Percentiles rank a stretch among this genome's conserved stretches.
These are phyloP conservation scores for Heritiera littoralis DNA, from an alignment of 345 rosid genomes.

Conservation along the genomic window DNA sequence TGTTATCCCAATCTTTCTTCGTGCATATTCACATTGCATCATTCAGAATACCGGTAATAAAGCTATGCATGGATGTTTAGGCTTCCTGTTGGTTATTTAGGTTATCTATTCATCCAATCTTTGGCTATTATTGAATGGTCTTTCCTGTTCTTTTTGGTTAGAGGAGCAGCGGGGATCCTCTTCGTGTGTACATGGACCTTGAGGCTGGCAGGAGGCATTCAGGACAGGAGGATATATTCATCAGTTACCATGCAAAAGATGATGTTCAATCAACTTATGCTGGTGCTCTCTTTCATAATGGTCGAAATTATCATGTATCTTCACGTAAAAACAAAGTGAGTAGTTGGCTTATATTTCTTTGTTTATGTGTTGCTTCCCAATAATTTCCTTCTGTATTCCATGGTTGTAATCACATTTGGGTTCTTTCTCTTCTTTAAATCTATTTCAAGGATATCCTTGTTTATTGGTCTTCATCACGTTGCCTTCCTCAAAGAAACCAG, in stretches of 20 bases:
- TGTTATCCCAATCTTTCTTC: background rate
- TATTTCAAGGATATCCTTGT: slow-evolving; percentile 59
- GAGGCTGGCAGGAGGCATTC: slow-evolving; percentile 84
- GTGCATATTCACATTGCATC: background rate
- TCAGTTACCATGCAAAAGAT: slow-evolving; percentile 87
- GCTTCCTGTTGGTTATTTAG: background rate
- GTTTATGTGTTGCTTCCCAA: slow-evolving; percentile 15
- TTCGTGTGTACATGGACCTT: slow-evolving; percentile 93
- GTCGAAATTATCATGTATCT: slow-evolving; percentile 77
- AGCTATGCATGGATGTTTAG: background rate
- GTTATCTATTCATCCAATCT: background rate
- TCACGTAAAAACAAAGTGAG: slow-evolving; percentile 68
- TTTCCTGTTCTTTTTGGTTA: slow-evolving; percentile 28
- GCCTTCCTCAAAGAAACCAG: slow-evolving; percentile 67
- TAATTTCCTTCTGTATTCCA: background rate
- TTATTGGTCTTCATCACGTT: slow-evolving; percentile 88
- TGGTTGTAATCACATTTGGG: slow-evolving; percentile 12
- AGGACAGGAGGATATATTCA: slow-evolving; percentile 82
- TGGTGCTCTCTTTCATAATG: slow-evolving; percentile 84
- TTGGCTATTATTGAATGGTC: background rate
- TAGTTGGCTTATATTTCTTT: slow-evolving; percentile 23
- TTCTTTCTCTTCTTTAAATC: slow-evolving; percentile 29
- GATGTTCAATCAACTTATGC: slow-evolving; percentile 83
- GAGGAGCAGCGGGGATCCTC: slow-evolving; percentile 84
- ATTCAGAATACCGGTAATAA: background rate